Evolutionary conservation across 2,329 filamentous ascomycete species (phyloP).

Genomic region (Neonectria sp.): DNA sequence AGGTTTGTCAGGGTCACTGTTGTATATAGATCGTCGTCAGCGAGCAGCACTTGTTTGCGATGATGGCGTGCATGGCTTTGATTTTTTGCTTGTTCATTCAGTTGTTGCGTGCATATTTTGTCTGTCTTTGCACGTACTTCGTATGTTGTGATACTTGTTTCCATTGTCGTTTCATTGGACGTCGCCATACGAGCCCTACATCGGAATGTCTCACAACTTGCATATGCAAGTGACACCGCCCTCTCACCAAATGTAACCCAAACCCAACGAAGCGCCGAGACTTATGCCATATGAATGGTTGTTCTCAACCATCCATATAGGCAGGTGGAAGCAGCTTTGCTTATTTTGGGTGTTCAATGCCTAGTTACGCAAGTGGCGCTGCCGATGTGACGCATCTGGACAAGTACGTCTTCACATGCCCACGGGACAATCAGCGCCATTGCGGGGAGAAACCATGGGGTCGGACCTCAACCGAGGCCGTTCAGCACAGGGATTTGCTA

Average conservation of each 20-base stretch:
- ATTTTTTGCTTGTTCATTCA: background rate
- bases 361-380: background rate
- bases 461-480: background rate
- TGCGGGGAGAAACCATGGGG: background rate
- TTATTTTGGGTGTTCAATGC: too few species aligned
- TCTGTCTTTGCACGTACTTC: background rate
- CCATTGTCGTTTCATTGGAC: background rate
- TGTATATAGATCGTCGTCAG: slow-evolving; percentile 23
- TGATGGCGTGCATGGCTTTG: slow-evolving; percentile 4
- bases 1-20: slow-evolving; percentile 2
- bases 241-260: background rate
- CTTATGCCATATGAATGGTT: too few species aligned
- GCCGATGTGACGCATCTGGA: background rate
- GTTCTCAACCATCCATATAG: too few species aligned
- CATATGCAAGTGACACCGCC: too few species aligned
- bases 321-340: too few species aligned
- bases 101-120: background rate
- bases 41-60: slow-evolving; percentile 5
- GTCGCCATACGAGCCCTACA: background rate
- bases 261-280: too few species aligned
- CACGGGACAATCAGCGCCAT: background rate
- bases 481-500: background rate
- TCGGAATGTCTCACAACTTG: too few species aligned
- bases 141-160: background rate
- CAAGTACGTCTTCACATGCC: background rate